Conservation (phyloP, 495 filamentous ascomycete species). For the Evernia prunastri region DNA sequence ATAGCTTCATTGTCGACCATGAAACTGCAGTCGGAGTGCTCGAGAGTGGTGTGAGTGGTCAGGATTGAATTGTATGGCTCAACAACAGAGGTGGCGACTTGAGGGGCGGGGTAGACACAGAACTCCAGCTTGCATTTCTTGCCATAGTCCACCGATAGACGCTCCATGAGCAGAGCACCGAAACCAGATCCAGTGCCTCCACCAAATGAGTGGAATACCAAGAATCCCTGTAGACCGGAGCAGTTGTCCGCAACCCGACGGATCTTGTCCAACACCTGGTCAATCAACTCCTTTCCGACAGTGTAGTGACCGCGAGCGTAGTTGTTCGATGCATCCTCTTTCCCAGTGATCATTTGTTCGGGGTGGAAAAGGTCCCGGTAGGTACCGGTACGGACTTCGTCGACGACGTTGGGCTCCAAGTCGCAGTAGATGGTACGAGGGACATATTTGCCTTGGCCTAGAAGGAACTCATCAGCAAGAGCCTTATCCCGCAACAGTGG, state of each 20-base stretch:
- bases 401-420: conserved; percentile 99
- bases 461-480: conserved; percentile 17
- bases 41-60: conserved; percentile 96
- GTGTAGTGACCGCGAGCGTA: conserved; percentile 99
- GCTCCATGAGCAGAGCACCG: conserved; percentile 95
- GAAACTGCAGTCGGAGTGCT: conserved; percentile 99
- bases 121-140: conserved; percentile 99
- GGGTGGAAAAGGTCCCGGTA: conserved; percentile 97
- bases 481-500: neutral
- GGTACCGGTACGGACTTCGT: conserved; percentile 96
- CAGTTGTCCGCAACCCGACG: conserved; percentile 95
- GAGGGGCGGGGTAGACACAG: conserved; percentile 95
- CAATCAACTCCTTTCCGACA: conserved; percentile 96
- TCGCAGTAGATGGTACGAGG: conserved; percentile 99
- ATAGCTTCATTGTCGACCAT: conserved; percentile 99
- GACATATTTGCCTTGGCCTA: conserved; percentile 97
- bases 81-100: conserved; percentile 92
- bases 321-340: conserved; percentile 99
- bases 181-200: conserved; percentile 98
- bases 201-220: conserved; percentile 99
- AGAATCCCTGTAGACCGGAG: conserved; percentile 94
- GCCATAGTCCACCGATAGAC: conserved; percentile 93
- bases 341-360: conserved; percentile 98
- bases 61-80: conserved; percentile 99
- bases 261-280: conserved; percentile 93